Conservation (phyloP, 768 basidiomycete species). For the Pholiota conissans region DNA sequence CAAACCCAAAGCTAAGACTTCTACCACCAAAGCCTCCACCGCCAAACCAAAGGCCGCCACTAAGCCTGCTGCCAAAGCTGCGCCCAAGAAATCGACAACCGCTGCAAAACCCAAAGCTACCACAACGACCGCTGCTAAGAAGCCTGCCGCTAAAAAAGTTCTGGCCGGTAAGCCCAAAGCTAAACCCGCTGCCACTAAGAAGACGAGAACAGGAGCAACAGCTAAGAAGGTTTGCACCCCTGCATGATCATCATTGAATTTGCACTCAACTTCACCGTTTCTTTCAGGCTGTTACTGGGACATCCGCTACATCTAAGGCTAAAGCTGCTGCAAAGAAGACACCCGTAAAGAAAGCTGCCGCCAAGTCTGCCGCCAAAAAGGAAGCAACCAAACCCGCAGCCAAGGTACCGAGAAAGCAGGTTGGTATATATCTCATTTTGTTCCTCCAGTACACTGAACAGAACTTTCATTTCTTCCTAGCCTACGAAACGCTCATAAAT, state of each 20-base stretch:
- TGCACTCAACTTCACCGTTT: conserved; percentile 11
- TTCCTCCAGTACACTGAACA: conserved; percentile 1
- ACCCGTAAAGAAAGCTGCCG: conserved; percentile 31
- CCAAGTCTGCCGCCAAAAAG: conserved; percentile 33
- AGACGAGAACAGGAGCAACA: conserved; percentile 33
- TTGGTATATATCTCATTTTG: conserved; percentile 13
- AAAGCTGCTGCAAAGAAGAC: conserved; percentile 41
- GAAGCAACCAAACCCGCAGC: conserved; percentile 31
- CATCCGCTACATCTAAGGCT: conserved; percentile 40
- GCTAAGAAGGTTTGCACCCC: conserved; percentile 37
- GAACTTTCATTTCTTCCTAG: conserved; percentile 14
- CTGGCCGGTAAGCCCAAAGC: conserved; percentile 37
- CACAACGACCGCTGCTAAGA: conserved; percentile 24
- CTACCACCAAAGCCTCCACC: conserved; percentile 17
- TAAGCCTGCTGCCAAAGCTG: conserved; percentile 20
- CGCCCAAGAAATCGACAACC: conserved; percentile 24
- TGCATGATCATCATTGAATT: background rate
- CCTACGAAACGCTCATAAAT: conserved; percentile 25
- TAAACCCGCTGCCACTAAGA: conserved; percentile 34
- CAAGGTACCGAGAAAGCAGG: conserved; percentile 38
- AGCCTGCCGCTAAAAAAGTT: conserved; percentile 35
- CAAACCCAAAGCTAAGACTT: conserved; percentile 24
- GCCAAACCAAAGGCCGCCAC: conserved; percentile 21
- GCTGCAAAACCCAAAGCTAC: conserved; percentile 17
- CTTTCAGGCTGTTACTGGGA: conserved; percentile 39